Evolutionary conservation across 352 stramenopile species (phyloP).

Genomic region (Phytophthora sp.): DNA sequence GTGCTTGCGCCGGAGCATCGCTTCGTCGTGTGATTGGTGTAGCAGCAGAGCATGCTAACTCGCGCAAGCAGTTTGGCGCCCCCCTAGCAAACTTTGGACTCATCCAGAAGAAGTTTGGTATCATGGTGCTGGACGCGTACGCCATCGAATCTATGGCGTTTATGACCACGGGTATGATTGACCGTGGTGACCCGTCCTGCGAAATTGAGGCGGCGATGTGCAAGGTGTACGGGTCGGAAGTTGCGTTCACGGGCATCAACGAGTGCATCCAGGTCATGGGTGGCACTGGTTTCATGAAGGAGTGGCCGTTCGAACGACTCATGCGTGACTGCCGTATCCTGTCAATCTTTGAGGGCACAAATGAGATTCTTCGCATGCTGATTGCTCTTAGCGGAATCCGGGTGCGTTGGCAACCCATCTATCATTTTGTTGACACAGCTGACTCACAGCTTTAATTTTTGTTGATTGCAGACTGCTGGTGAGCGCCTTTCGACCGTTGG

Average conservation of each 20-base stretch:
- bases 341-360: slow-evolving; percentile 93
- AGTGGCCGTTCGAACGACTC: slow-evolving; percentile 91
- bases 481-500: slow-evolving; percentile 79
- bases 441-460: slow-evolving; percentile 14
- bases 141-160: slow-evolving; percentile 91
- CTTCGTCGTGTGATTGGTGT: slow-evolving; percentile 72
- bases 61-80: slow-evolving; percentile 82
- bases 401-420: slow-evolving; percentile 43
- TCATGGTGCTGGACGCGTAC: slow-evolving; percentile 83
- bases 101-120: slow-evolving; percentile 90
- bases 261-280: slow-evolving; percentile 91
- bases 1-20: slow-evolving; percentile 73
- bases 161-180: slow-evolving; percentile 91
- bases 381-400: slow-evolving; percentile 88
- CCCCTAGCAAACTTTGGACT: slow-evolving; percentile 79
- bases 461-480: slow-evolving; percentile 59
- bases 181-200: slow-evolving; percentile 82
- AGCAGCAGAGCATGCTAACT: slow-evolving; percentile 77
- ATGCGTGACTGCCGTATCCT: slow-evolving; percentile 92
- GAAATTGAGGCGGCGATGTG: slow-evolving; percentile 90
- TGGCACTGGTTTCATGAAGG: slow-evolving; percentile 92
- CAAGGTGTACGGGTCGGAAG: slow-evolving; percentile 90
- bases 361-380: slow-evolving; percentile 92
- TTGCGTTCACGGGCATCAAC: slow-evolving; percentile 85
- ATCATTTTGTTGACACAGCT: background rate